Evolutionary conservation across 345 rosid species (phyloP).

Genomic region (Microcos paniculata): DNA sequence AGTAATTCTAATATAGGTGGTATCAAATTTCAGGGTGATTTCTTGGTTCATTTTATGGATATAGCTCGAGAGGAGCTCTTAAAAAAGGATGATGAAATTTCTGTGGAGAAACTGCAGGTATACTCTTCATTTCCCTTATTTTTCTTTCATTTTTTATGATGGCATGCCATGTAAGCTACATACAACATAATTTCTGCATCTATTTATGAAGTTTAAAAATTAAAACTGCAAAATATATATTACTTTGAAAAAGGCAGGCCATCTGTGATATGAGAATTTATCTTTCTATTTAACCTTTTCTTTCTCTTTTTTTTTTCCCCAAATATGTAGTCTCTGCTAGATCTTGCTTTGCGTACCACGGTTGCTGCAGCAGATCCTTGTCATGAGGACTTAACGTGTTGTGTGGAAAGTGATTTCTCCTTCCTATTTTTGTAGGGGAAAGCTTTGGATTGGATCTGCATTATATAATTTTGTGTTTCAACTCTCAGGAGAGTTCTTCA

Average conservation of each 20-base stretch:
- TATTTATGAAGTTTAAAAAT: not conserved
- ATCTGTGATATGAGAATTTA: not conserved
- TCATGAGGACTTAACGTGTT: constrained; percentile 93
- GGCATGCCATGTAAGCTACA: constrained; percentile 13
- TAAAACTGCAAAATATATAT: constrained; percentile 3
- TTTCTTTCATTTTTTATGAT: not conserved
- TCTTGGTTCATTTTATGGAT: constrained; percentile 97
- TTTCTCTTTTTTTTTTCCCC: not conserved
- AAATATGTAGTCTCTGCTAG: constrained; percentile 72
- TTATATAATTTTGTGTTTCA: constrained; percentile 23
- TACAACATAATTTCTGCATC: constrained; percentile 8
- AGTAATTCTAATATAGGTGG: constrained; percentile 11
- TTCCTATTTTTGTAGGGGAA: constrained; percentile 1
- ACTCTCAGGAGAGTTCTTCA: constrained; percentile 77
- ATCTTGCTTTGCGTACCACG: constrained; percentile 92
- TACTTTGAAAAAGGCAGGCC: not conserved
- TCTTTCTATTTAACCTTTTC: not conserved
- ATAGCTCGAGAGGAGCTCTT: constrained; percentile 90
- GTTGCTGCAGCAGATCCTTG: constrained; percentile 98
- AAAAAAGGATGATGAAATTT: constrained; percentile 75
- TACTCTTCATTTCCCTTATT: not conserved
- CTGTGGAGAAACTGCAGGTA: constrained; percentile 95
- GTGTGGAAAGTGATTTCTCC: constrained; percentile 59
- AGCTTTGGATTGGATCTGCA: not conserved
- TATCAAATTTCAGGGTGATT: constrained; percentile 70